Evolutionary conservation across 2,329 filamentous ascomycete genomes (phyloP).

Genomic region (Beauveria sp.): DNA sequence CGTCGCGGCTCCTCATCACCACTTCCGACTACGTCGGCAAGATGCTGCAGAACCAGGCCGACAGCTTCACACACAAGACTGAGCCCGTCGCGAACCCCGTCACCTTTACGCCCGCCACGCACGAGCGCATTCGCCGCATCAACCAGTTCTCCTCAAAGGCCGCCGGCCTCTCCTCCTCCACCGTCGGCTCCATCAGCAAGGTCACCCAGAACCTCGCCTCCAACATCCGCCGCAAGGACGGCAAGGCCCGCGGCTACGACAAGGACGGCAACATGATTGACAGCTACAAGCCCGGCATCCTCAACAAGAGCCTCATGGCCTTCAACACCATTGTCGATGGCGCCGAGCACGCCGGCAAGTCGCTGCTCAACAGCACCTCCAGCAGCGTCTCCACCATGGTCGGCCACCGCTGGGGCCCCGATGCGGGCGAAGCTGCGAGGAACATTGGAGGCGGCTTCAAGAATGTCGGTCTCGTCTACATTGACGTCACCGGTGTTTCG

Average conservation of each 20-base stretch:
- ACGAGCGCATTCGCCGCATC: conserved; percentile 78
- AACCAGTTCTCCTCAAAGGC: conserved; percentile 78
- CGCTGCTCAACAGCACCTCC: conserved; percentile 65
- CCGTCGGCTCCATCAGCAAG: conserved; percentile 73
- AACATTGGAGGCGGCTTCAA: conserved; percentile 80
- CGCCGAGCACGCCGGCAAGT: conserved; percentile 78
- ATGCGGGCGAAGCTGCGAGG: conserved; percentile 72
- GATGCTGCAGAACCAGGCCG: conserved; percentile 67
- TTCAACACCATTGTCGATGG: conserved; percentile 93
- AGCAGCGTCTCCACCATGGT: conserved; percentile 79
- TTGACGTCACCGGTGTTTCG: conserved; percentile 90
- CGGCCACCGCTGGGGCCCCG: conserved; percentile 77
- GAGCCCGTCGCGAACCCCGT: conserved; percentile 73
- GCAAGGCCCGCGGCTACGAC: conserved; percentile 52
- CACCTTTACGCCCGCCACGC: conserved; percentile 79
- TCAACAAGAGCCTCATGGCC: conserved; percentile 95
- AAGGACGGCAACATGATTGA: conserved; percentile 59
- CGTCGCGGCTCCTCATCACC: conserved; percentile 87
- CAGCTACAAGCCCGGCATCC: conserved; percentile 76
- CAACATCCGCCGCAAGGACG: conserved; percentile 47
- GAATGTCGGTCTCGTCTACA: conserved; percentile 95
- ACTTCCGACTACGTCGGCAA: conserved; percentile 74
- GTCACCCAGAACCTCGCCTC: conserved; percentile 89
- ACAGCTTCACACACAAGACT: conserved; percentile 71
- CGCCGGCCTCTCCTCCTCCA: conserved; percentile 73